phyloP scores from a whole-genome alignment of 257 asterid species.

The Nicotiana tomentosiformis region DNA sequence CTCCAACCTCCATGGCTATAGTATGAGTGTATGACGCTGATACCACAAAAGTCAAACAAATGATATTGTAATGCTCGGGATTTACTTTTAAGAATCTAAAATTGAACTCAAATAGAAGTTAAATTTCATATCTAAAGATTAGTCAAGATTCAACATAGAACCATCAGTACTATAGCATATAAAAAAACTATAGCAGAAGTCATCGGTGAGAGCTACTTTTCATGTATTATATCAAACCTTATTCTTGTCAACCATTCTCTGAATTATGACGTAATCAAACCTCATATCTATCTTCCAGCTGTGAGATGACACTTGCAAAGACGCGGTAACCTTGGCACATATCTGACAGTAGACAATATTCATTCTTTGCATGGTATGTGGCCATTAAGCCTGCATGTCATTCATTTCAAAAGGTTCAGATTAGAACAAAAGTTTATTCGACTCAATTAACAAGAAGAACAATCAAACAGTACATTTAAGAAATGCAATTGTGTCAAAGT shows the following conservation, averaged over 20 bases:
- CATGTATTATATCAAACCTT: neutral
- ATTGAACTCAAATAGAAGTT: neutral
- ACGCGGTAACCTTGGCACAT: conserved; percentile 90
- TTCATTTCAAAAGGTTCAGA: neutral
- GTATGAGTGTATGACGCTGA: neutral
- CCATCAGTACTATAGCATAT: neutral
- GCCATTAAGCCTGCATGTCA: conserved; percentile 80
- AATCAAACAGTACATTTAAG: neutral
- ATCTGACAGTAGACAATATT: conserved; percentile 89
- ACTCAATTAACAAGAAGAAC: neutral
- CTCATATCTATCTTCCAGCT: conserved; percentile 57
- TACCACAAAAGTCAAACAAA: neutral
- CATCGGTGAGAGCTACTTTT: neutral
- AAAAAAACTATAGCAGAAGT: neutral
- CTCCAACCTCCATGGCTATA: neutral
- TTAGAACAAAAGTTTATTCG: neutral
- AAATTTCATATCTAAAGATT: neutral
- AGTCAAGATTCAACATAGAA: neutral
- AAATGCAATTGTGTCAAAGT: neutral
- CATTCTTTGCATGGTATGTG: conserved; percentile 93
- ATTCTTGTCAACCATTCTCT: neutral
- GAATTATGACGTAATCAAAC: neutral
- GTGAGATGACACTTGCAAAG: conserved; percentile 65
- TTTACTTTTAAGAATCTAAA: neutral
- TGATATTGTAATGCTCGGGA: neutral